phyloP scores from a whole-genome alignment of 768 basidiomycete genomes.

The Mrakia blollopis region DNA sequence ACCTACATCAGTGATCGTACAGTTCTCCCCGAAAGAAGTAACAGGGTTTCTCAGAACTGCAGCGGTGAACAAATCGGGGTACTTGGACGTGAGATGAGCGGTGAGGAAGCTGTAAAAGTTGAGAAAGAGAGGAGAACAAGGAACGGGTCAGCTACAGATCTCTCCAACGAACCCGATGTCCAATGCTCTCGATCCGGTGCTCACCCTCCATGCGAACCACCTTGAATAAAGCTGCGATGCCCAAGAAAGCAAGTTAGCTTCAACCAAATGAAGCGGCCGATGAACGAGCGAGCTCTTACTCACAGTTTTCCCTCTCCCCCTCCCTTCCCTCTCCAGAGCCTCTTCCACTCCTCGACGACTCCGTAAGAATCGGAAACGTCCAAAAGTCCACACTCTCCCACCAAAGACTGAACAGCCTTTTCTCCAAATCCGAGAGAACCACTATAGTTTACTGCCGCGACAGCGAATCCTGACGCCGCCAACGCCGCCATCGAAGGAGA shows the following conservation, averaged over 20 bases:
- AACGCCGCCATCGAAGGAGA: conserved; percentile 49
- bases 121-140: conserved; percentile 39
- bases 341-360: conserved; percentile 51
- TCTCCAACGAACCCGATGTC: background rate
- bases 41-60: conserved; percentile 67
- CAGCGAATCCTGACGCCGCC: conserved; percentile 49
- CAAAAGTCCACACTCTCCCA: conserved; percentile 59
- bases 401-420: conserved; percentile 52
- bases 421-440: conserved; percentile 66
- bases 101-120: conserved; percentile 39
- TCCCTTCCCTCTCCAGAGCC: conserved; percentile 38
- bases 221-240: conserved; percentile 51
- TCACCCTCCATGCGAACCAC: conserved; percentile 71
- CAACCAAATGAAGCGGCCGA: too few relatives aligned
- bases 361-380: conserved; percentile 64
- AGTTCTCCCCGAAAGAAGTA: conserved; percentile 56
- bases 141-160: background rate
- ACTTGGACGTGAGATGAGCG: conserved; percentile 53
- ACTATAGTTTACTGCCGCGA: conserved; percentile 62
- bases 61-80: conserved; percentile 59
- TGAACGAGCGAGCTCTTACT: background rate
- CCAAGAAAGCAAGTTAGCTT: background rate
- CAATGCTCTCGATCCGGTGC: conserved; percentile 46
- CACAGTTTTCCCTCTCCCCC: conserved; percentile 17
- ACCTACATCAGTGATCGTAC: conserved; percentile 52